phyloP scores from a whole-genome alignment of 2,329 filamentous ascomycete genomes.

The Fusarium transvaalense region DNA sequence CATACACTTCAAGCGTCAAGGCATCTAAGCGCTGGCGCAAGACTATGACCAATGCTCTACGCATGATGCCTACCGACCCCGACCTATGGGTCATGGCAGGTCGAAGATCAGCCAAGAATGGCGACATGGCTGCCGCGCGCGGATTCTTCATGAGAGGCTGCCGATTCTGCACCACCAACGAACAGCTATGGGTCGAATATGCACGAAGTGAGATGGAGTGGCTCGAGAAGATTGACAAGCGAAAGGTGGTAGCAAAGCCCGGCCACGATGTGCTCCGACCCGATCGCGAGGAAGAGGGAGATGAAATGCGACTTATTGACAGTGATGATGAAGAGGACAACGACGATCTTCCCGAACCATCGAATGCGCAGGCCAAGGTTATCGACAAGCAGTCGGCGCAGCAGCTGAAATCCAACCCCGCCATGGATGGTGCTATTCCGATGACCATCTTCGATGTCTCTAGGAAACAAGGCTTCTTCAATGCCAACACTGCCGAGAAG shows the following conservation, averaged over 20 bases:
- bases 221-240: slow-evolving; percentile 81
- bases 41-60: slow-evolving; percentile 75
- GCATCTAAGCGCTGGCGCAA: slow-evolving; percentile 75
- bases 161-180: slow-evolving; percentile 84
- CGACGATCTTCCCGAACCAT: slow-evolving; percentile 58
- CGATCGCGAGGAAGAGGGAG: slow-evolving; percentile 62
- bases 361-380: slow-evolving; percentile 57
- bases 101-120: slow-evolving; percentile 79
- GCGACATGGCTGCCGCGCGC: slow-evolving; percentile 88
- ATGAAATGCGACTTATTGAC: slow-evolving; percentile 59
- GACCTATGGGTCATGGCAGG: slow-evolving; percentile 91
- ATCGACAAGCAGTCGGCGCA: slow-evolving; percentile 61
- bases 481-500: slow-evolving; percentile 72
- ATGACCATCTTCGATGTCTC: slow-evolving; percentile 91
- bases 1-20: slow-evolving; percentile 78
- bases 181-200: slow-evolving; percentile 87
- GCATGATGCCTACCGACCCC: slow-evolving; percentile 86
- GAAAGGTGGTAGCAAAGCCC: slow-evolving; percentile 72
- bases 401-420: slow-evolving; percentile 79
- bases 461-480: slow-evolving; percentile 80
- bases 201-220: slow-evolving; percentile 93
- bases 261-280: slow-evolving; percentile 59
- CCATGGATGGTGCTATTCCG: slow-evolving; percentile 92
- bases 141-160: slow-evolving; percentile 90
- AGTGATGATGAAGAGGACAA: slow-evolving; percentile 62